These are phyloP conservation scores for Antrodiella citrinella DNA, from an alignment of 768 basidiomycete genomes.

Conservation along the genomic window DNA sequence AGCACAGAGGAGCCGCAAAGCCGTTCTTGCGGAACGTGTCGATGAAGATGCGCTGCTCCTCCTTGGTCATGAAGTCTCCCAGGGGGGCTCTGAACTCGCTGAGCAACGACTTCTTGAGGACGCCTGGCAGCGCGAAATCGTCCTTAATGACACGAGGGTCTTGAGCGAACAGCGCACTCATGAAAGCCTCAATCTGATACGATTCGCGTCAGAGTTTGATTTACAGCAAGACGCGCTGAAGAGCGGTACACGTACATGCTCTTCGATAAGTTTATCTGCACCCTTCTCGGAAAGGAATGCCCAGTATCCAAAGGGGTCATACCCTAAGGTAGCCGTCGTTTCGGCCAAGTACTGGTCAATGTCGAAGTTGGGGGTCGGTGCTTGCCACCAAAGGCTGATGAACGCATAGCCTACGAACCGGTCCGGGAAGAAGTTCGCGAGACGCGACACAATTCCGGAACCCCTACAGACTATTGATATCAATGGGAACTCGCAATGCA, in stretches of 20 bases:
- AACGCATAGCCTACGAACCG: slow-evolving; percentile 31
- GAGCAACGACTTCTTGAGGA: slow-evolving; percentile 24
- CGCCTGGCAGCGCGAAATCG: slow-evolving; percentile 29
- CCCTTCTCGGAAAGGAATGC: neutral
- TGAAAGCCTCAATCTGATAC: slow-evolving; percentile 31
- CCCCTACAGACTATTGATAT: neutral
- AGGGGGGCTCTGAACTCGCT: slow-evolving; percentile 20
- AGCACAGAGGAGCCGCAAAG: too few species aligned
- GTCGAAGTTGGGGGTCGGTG: too few species aligned
- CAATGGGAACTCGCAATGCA: neutral
- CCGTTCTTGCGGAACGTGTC: slow-evolving; percentile 9
- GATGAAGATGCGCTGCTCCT: neutral
- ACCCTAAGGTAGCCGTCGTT: neutral
- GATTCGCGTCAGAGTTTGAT: too few species aligned
- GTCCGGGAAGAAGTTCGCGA: slow-evolving; percentile 34
- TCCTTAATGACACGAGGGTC: slow-evolving; percentile 28
- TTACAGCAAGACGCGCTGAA: too few species aligned
- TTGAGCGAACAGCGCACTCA: slow-evolving; percentile 25
- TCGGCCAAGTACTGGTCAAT: too few species aligned
- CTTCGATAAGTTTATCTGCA: neutral
- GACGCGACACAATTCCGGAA: slow-evolving; percentile 9
- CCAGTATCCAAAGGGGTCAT: neutral
- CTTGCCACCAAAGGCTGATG: too few species aligned
- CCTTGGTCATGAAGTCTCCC: slow-evolving; percentile 19
- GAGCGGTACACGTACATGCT: neutral